Percentiles rank a stretch among this genome's conserved stretches.
Evolutionary conservation across 2,329 filamentous ascomycete species (phyloP).

Genomic region (Zasmidium cellare): DNA sequence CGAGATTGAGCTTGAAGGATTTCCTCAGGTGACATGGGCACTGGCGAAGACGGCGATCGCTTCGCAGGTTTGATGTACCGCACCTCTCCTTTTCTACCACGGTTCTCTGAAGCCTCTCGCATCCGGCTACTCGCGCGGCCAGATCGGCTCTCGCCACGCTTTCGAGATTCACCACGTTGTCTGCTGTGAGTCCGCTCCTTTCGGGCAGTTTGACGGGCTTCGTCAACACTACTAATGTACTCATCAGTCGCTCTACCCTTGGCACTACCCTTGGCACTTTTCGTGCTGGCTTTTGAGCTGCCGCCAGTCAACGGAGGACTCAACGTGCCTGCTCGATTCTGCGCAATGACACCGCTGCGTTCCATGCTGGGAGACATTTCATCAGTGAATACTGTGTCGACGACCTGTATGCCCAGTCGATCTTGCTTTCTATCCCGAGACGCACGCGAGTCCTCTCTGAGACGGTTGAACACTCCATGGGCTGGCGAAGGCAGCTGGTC

Average conservation of each 20-base stretch:
- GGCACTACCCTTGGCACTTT: conserved; percentile 44
- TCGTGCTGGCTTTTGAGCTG: conserved; percentile 56
- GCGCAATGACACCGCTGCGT: conserved; percentile 4
- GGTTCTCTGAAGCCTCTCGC: conserved; percentile 61
- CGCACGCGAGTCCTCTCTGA: conserved; percentile 63
- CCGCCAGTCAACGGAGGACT: conserved; percentile 36
- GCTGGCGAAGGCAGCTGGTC: conserved; percentile 68
- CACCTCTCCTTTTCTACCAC: conserved; percentile 61
- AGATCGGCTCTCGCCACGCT: conserved; percentile 39
- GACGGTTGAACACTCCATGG: conserved; percentile 61
- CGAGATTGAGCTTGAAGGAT: conserved; percentile 46
- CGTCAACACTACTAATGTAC: conserved; percentile 83
- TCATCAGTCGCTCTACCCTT: conserved; percentile 72
- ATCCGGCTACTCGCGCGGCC: conserved; percentile 42
- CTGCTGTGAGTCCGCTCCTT: conserved; percentile 40
- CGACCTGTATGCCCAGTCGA: conserved; percentile 57
- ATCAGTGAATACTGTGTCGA: conserved; percentile 43
- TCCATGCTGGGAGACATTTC: conserved; percentile 19
- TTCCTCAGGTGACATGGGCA: conserved; percentile 93
- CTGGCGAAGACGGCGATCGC: conserved; percentile 84
- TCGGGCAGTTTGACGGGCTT: conserved; percentile 52
- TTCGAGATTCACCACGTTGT: conserved; percentile 51
- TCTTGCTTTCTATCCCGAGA: conserved; percentile 78
- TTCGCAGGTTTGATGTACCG: conserved; percentile 75
- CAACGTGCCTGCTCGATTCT: conserved; percentile 5